Conservation (phyloP, 345 rosid genomes). For the Erodium maritimum region DNA sequence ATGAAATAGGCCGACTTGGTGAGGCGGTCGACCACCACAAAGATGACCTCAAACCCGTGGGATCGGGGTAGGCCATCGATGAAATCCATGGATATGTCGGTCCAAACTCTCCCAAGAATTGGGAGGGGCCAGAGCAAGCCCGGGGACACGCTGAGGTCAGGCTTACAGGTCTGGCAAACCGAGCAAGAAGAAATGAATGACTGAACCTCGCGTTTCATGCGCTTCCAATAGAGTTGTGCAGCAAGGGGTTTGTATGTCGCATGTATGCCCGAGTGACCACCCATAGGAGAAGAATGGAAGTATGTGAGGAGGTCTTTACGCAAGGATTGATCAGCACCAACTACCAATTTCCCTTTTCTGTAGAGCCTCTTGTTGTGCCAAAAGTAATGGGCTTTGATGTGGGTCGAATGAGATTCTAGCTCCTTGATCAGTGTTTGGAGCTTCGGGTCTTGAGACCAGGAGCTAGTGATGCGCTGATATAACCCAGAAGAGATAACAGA, state of each 20-base stretch:
- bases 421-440: too few relatives aligned
- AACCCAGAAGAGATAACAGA: background rate
- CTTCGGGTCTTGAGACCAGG: background rate
- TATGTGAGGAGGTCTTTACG: too few relatives aligned
- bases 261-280: background rate
- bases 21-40: conserved; percentile 8
- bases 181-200: background rate
- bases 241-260: background rate
- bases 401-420: too few relatives aligned
- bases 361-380: too few relatives aligned
- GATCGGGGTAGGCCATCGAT: conserved; percentile 3
- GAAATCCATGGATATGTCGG: conserved; percentile 7
- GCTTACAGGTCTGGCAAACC: background rate
- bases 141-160: background rate
- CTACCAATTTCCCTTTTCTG: too few relatives aligned
- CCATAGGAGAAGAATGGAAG: too few relatives aligned
- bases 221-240: background rate
- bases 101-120: background rate
- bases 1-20: conserved; percentile 10
- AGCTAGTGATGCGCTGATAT: background rate
- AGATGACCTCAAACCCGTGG: background rate
- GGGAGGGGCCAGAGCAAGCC: too few relatives aligned
- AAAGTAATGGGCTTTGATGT: too few relatives aligned
- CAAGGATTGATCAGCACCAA: too few relatives aligned
- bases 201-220: background rate